These are phyloP conservation scores for Geotrichum armillariae DNA, from an alignment of 1,139 yeast genomes.

Conservation along the genomic window DNA sequence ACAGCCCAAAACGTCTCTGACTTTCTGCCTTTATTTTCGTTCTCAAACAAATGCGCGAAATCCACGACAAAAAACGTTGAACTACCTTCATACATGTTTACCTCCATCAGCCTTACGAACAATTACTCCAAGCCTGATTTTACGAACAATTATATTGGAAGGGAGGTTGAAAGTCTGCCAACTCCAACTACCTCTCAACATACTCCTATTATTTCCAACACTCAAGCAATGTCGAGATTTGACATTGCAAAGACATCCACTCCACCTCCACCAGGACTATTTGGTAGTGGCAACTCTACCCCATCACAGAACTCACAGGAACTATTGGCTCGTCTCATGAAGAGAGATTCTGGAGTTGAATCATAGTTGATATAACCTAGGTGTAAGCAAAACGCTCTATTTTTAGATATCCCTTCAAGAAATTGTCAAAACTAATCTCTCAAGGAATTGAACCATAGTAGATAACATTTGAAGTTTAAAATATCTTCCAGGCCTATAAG, in stretches of 20 bases:
- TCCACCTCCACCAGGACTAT: neutral
- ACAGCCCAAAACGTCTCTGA: constrained; percentile 5
- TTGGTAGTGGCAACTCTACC: neutral
- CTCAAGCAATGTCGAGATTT: neutral
- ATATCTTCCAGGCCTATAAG: no score
- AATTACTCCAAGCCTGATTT: neutral
- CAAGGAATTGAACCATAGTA: no score
- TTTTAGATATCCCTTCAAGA: no score
- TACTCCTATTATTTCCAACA: neutral
- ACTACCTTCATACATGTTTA: constrained; percentile 27
- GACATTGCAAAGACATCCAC: neutral
- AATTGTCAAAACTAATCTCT: no score
- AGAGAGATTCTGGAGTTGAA: constrained; percentile 27
- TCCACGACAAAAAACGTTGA: constrained; percentile 25
- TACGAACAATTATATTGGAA: neutral
- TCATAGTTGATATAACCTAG: neutral
- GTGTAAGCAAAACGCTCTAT: no score
- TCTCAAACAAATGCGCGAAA: constrained; percentile 24
- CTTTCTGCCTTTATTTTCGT: constrained; percentile 17
- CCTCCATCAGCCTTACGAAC: constrained; percentile 25
- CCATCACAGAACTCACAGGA: neutral
- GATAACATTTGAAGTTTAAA: no score
- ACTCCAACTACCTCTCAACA: neutral
- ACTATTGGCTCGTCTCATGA: neutral
- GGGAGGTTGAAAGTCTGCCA: neutral